phyloP scores from a whole-genome alignment of 1,284 basidiomycete species.

The Fomitopsis pinicola region DNA sequence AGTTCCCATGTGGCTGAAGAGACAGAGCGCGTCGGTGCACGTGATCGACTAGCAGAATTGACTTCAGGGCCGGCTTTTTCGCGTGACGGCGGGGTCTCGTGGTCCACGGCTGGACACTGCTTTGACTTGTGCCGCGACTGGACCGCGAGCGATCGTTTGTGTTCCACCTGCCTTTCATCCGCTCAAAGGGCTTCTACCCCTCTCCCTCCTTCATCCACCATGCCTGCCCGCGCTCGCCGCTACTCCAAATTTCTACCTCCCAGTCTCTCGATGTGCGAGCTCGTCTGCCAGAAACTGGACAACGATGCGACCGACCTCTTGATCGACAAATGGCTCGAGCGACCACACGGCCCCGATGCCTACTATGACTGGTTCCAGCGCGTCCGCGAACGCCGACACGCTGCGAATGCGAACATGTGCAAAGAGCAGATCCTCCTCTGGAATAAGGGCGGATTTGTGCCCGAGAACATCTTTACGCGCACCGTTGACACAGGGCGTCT shows the following conservation, averaged over 20 bases:
- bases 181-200: neutral
- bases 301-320: slow-evolving; percentile 69
- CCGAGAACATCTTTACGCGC: slow-evolving; percentile 71
- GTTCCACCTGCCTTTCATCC: slow-evolving; percentile 3
- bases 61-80: slow-evolving; percentile 23
- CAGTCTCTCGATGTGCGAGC: slow-evolving; percentile 64
- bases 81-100: slow-evolving; percentile 11
- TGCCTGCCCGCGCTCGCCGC: slow-evolving; percentile 30
- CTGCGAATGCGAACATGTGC: slow-evolving; percentile 30
- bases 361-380: slow-evolving; percentile 73
- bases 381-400: slow-evolving; percentile 59
- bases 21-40: neutral
- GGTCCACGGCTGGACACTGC: neutral
- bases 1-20: neutral
- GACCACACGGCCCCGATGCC: slow-evolving; percentile 56
- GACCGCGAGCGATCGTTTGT: neutral
- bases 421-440: slow-evolving; percentile 61
- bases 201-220: slow-evolving; percentile 5
- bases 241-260: slow-evolving; percentile 68
- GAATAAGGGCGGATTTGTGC: slow-evolving; percentile 73
- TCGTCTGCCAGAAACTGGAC: slow-evolving; percentile 69
- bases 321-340: slow-evolving; percentile 75
- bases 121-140: neutral
- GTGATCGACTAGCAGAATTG: neutral
- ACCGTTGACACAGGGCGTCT: slow-evolving; percentile 71